These are phyloP conservation scores for Ceraceosorus guamensis DNA, from an alignment of 1,284 basidiomycete species.

Conservation along the genomic window DNA sequence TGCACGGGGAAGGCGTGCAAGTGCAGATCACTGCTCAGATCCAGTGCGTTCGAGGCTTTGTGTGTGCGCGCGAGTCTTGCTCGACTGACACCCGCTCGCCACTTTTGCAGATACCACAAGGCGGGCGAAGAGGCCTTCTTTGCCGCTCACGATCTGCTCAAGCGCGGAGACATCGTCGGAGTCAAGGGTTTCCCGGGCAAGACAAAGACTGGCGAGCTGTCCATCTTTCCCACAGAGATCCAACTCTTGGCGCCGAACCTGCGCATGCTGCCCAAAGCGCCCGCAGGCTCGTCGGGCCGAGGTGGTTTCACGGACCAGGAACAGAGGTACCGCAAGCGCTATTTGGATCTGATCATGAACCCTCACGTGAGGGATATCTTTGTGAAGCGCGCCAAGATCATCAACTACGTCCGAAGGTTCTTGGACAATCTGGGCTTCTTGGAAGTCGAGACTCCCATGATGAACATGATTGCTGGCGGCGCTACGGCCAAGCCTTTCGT, in stretches of 20 bases:
- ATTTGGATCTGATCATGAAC: constrained; percentile 96
- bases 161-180: constrained; percentile 91
- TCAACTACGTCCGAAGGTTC: constrained; percentile 60
- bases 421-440: constrained; percentile 89
- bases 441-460: constrained; percentile 99
- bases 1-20: constrained; percentile 85
- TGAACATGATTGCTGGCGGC: constrained; percentile 90
- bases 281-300: constrained; percentile 54
- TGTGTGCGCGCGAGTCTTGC: neutral
- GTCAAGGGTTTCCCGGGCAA: constrained; percentile 81
- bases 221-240: constrained; percentile 74
- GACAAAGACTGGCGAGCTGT: constrained; percentile 92
- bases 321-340: constrained; percentile 95
- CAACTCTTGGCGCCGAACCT: constrained; percentile 88
- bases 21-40: constrained; percentile 90
- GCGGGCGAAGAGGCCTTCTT: constrained; percentile 56
- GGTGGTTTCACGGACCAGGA: constrained; percentile 68
- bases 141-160: constrained; percentile 74
- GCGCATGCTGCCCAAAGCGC: constrained; percentile 67
- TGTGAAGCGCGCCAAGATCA: constrained; percentile 62
- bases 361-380: constrained; percentile 84
- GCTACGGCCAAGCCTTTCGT: constrained; percentile 98
- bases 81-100: neutral
- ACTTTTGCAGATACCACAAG: constrained; percentile 26
- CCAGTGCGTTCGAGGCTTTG: constrained; percentile 58